Percentiles rank a stretch among this genome's conserved stretches.
Evolutionary conservation across 2,329 filamentous ascomycete species (phyloP).

Genomic region (Fusarium xylarioides): DNA sequence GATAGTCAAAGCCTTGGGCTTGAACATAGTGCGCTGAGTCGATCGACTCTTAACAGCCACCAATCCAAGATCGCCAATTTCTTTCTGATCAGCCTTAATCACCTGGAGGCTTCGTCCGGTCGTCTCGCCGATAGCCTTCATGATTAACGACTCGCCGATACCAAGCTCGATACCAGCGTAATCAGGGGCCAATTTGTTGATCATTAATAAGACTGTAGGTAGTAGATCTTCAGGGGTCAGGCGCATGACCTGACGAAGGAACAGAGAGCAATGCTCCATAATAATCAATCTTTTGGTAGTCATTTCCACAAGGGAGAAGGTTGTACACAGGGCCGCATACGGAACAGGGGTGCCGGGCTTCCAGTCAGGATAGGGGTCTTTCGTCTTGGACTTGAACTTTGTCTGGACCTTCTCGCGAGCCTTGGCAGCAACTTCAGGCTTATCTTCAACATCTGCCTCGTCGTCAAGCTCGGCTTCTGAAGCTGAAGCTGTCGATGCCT

Average conservation of each 20-base stretch:
- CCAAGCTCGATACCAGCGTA: conserved; percentile 96
- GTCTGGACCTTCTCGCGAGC: conserved; percentile 82
- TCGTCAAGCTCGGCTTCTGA: conserved; percentile 54
- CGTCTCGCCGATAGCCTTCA: conserved; percentile 97
- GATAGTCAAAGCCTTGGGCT: conserved; percentile 89
- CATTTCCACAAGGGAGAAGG: conserved; percentile 93
- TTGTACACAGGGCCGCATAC: conserved; percentile 92
- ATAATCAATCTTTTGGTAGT: conserved; percentile 93
- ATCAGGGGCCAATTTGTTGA: conserved; percentile 96
- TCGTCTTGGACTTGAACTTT: conserved; percentile 72
- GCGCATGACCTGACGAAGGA: conserved; percentile 92
- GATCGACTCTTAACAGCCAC: conserved; percentile 95
- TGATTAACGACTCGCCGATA: conserved; percentile 98
- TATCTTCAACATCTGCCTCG: conserved; percentile 63
- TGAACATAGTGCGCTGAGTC: conserved; percentile 98
- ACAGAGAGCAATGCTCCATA: conserved; percentile 86
- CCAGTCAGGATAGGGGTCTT: conserved; percentile 96
- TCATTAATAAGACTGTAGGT: conserved; percentile 91
- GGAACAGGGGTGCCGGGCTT: conserved; percentile 87
- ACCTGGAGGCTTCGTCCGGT: conserved; percentile 88
- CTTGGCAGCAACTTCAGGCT: conserved; percentile 77
- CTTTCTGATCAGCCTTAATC: conserved; percentile 95
- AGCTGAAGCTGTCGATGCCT: conserved; percentile 45
- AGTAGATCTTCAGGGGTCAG: conserved; percentile 89
- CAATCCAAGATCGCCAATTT: conserved; percentile 93